A percentile compares a stretch with the other conserved stretches of the same genome.
Evolutionary conservation across 768 basidiomycete species (phyloP).

Genomic region (Chiua virens): DNA sequence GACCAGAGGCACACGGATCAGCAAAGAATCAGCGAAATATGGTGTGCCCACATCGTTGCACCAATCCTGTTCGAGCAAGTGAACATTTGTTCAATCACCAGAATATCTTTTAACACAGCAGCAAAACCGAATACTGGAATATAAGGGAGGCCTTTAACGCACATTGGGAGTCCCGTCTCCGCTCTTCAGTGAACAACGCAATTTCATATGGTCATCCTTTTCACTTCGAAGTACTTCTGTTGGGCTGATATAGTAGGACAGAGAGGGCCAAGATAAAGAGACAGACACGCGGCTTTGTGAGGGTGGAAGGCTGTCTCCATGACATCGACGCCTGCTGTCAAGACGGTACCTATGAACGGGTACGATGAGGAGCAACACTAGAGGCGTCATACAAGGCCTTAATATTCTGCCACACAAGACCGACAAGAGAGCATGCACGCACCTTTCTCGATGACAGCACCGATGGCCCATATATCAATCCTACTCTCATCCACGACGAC

Average conservation of each 20-base stretch:
- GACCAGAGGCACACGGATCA: too few species aligned
- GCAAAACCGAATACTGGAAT: constrained; percentile 77
- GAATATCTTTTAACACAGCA: constrained; percentile 80
- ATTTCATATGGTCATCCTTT: constrained; percentile 76
- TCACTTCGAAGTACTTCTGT: constrained; percentile 86
- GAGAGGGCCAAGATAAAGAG: not conserved
- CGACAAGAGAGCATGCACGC: not conserved
- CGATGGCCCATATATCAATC: constrained; percentile 17
- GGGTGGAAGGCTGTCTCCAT: constrained; percentile 66
- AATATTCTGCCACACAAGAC: too few species aligned
- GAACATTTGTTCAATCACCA: constrained; percentile 79
- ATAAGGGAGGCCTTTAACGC: constrained; percentile 13
- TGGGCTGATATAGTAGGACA: constrained; percentile 23
- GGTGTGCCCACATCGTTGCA: constrained; percentile 93
- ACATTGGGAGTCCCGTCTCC: constrained; percentile 88
- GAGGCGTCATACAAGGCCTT: not conserved
- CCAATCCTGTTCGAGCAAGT: constrained; percentile 86
- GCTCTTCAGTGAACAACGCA: constrained; percentile 81
- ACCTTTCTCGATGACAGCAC: constrained; percentile 24
- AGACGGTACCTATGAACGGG: constrained; percentile 64
- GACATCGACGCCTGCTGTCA: constrained; percentile 64
- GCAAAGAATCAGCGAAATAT: constrained; percentile 35
- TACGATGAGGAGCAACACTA: constrained; percentile 64
- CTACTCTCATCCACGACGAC: constrained; percentile 27
- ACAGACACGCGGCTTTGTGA: constrained; percentile 58